Percentiles rank a stretch among this genome's conserved stretches.
phyloP scores from a whole-genome alignment of 2,329 filamentous ascomycete genomes.

The Exophiala bonariae region DNA sequence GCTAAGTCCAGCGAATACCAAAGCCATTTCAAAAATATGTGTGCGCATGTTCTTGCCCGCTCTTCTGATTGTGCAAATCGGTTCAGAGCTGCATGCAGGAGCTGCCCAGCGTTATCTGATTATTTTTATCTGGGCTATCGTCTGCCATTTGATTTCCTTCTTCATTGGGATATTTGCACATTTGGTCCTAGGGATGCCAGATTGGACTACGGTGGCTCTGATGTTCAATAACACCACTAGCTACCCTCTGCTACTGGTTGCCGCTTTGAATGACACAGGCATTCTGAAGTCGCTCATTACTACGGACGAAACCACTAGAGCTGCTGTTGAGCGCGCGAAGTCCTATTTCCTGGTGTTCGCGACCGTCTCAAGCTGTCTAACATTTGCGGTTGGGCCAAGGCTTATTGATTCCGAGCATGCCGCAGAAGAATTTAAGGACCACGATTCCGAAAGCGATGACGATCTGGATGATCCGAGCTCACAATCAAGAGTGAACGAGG shows the following conservation, averaged over 20 bases:
- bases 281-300: conserved; percentile 53
- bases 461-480: conserved; percentile 8
- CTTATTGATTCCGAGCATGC: conserved; percentile 52
- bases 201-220: conserved; percentile 55
- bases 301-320: conserved; percentile 42
- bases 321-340: conserved; percentile 60
- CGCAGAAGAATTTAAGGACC: conserved; percentile 29
- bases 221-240: conserved; percentile 61
- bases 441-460: conserved; percentile 13
- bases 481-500: conserved; percentile 19
- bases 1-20: conserved; percentile 48
- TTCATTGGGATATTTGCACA: conserved; percentile 46
- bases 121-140: conserved; percentile 52
- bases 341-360: conserved; percentile 67
- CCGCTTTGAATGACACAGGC: conserved; percentile 56
- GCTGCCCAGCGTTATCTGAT: conserved; percentile 51
- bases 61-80: conserved; percentile 54
- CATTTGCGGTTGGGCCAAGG: conserved; percentile 63
- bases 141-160: conserved; percentile 53
- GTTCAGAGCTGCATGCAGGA: conserved; percentile 49
- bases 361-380: conserved; percentile 63
- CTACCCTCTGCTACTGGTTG: conserved; percentile 52
- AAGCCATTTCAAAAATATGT: conserved; percentile 53
- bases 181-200: conserved; percentile 49
- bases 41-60: conserved; percentile 57